phyloP scores from a whole-genome alignment of 306 rosid species.

The Arachis stenosperma region DNA sequence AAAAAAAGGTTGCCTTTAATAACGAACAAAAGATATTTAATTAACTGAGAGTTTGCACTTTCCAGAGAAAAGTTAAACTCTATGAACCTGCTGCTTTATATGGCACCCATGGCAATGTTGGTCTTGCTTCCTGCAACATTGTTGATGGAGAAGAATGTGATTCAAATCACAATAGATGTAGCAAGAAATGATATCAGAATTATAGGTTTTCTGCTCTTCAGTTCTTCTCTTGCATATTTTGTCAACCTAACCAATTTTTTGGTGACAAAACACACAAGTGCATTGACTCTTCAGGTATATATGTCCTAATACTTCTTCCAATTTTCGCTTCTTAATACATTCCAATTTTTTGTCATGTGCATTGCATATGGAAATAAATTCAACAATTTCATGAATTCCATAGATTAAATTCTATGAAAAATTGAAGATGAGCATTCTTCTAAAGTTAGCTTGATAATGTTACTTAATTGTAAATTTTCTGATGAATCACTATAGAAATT shows the following conservation, averaged over 20 bases:
- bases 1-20: too few relatives aligned
- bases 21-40: too few relatives aligned
- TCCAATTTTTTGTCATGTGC: neutral
- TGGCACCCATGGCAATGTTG: conserved; percentile 54
- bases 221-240: conserved; percentile 53
- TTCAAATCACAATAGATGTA: conserved; percentile 46
- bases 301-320: conserved; percentile 14
- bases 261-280: conserved; percentile 59
- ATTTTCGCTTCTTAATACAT: neutral
- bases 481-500: too few relatives aligned
- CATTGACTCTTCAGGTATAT: conserved; percentile 56
- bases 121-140: conserved; percentile 52
- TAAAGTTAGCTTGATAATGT: neutral
- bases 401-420: conserved; percentile 2
- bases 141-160: conserved; percentile 49
- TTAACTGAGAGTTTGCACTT: conserved; percentile 2
- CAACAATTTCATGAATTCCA: neutral
- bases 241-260: conserved; percentile 54
- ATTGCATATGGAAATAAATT: neutral
- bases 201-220: conserved; percentile 48
- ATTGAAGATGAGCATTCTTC: neutral
- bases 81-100: conserved; percentile 55
- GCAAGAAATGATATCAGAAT: conserved; percentile 50
- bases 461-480: too few relatives aligned
- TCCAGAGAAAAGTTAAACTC: conserved; percentile 53